Percentiles rank a stretch among this genome's conserved stretches.
phyloP scores from a whole-genome alignment of 176 grass and related monocot species.

The Alloteropsis semialata region DNA sequence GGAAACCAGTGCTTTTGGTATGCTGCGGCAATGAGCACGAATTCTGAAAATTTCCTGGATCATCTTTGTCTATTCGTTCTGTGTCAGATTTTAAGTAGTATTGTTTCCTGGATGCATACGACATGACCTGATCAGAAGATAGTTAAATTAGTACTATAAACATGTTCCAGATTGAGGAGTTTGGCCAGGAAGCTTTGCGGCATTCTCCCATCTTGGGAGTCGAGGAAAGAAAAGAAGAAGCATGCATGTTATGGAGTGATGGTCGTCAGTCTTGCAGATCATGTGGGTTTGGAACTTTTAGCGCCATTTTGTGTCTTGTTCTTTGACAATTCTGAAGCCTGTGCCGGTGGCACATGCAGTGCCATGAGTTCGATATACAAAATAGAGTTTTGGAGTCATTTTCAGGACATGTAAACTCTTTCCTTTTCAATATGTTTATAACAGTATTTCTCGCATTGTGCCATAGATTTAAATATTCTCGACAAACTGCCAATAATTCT shows the following conservation, averaged over 20 bases:
- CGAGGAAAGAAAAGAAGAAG: not conserved
- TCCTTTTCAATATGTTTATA: not conserved
- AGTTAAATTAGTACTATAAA: not conserved
- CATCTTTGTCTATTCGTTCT: not conserved
- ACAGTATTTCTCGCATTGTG: too few species aligned
- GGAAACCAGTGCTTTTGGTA: not conserved
- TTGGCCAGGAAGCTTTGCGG: not conserved
- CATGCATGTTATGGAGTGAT: not conserved
- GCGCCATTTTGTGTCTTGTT: not conserved
- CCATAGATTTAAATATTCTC: too few species aligned
- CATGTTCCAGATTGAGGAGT: not conserved
- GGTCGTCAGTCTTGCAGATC: not conserved
- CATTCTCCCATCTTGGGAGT: not conserved
- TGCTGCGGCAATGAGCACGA: not conserved
- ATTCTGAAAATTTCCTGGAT: not conserved
- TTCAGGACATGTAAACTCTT: not conserved
- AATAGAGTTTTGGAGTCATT: not conserved
- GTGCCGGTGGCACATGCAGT: not conserved
- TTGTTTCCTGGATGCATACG: not conserved
- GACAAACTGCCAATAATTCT: not conserved
- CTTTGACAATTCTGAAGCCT: not conserved
- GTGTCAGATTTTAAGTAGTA: not conserved
- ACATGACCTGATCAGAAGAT: not conserved
- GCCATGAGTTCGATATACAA: not conserved
- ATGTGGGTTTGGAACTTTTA: not conserved